Base-by-base conservation (phyloP, 2,329 filamentous ascomycete genomes). In the Pseudocercospora cruenta region DNA sequence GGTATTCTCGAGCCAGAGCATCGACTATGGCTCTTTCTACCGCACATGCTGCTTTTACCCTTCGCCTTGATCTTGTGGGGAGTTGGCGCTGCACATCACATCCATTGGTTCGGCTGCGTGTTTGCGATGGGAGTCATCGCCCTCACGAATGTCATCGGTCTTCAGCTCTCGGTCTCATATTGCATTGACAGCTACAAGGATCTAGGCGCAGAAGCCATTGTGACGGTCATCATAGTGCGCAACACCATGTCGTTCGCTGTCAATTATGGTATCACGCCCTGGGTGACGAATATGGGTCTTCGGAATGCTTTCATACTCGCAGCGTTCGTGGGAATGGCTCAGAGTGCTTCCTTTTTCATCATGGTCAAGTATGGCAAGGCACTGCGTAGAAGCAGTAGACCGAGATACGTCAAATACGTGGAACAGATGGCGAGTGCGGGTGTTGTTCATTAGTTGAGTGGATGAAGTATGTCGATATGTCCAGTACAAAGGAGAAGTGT, bases 221-320 rank as follows among this genome's bases (percentile, higher is more conserved):
- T 82, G 3, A 80, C 77, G 19, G 77, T 83, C 16, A 84, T 84
- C 59, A 63, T 83, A 22, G 78, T 84, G 14, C 78, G 82, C 3
- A 83, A 84, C 66, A 82, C 81, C 1, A 82, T 83, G 79, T 79
- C 77, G 0, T 84, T 84, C 68, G 82, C 79, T 0, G 80, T 83
- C 58, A 69, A 65, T 28, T 86, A 87, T 71, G 84, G 84, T 31
- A 73, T 82, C 64, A 82, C 81, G 3, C 81, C 81, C 1, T 83
- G 81, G 81, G 71, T 83, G 9, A 75, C 72, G 0, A 74, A 78
- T 39, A 77, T 82, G 73, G 81, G 81, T 0, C 73, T 80, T 33
- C 78, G 80, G 61, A 80, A 81, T 65, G 79, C 79, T 16, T 82
- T 82, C 63, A 74, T 82, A 12, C 73, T 79, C 1, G 81, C 80